Percentiles rank a stretch among this genome's conserved stretches.
Evolutionary conservation across 2,329 filamentous ascomycete species (phyloP).

Genomic region (Curvularia hawaiiensis): DNA sequence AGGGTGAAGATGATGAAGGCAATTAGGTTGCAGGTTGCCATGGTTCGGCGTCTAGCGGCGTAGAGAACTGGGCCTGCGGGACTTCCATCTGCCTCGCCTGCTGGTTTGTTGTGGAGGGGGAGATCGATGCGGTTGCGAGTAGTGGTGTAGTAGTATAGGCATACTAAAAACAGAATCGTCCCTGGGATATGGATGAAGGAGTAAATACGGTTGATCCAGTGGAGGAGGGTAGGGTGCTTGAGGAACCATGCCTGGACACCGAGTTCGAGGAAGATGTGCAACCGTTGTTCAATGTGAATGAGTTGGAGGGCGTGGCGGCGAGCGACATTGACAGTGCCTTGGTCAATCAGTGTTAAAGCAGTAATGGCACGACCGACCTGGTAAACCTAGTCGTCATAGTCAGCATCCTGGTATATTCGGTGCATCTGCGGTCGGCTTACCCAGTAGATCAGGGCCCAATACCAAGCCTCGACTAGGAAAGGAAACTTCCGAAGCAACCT

Average conservation of each 20-base stretch:
- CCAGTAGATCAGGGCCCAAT: conserved; percentile 79
- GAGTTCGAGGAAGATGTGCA: conserved; percentile 70
- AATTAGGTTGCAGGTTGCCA: conserved; percentile 64
- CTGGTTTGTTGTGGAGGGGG: conserved; percentile 46
- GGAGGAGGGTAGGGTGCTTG: conserved; percentile 61
- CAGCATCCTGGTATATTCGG: background rate
- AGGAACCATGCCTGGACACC: conserved; percentile 65
- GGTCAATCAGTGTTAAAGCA: conserved; percentile 66
- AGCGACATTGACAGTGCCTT: conserved; percentile 70
- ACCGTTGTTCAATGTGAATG: conserved; percentile 67
- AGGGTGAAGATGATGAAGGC: conserved; percentile 64
- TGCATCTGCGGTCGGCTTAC: conserved; percentile 52
- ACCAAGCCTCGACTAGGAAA: conserved; percentile 77
- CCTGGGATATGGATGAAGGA: conserved; percentile 81
- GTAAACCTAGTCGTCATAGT: conserved; percentile 61
- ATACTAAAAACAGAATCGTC: conserved; percentile 71
- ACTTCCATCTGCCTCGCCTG: conserved; percentile 39
- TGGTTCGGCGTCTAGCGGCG: conserved; percentile 60
- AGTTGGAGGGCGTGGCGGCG: conserved; percentile 71
- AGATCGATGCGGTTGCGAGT: conserved; percentile 59
- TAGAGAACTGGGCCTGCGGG: conserved; percentile 59
- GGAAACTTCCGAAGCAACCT: conserved; percentile 70
- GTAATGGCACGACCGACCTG: conserved; percentile 75
- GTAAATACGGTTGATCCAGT: conserved; percentile 74
- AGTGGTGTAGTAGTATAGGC: conserved; percentile 73